Evolutionary conservation across 208 protist species (phyloP), one percentile per base, ranked within the genome.

Genomic region (Porcisia hertigi): DNA sequence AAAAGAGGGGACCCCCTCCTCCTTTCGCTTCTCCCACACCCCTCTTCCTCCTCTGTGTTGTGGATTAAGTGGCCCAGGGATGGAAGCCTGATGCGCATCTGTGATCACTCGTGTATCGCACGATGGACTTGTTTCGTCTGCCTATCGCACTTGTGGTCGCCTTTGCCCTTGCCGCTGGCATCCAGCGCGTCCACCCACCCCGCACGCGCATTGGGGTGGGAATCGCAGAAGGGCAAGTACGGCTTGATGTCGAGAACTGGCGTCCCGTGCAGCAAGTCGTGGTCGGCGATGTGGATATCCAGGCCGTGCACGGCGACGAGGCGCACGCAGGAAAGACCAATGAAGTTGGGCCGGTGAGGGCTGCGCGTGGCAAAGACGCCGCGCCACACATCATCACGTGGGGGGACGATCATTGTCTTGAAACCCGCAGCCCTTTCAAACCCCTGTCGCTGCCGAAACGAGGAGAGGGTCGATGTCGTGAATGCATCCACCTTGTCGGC

Each of bases 181-280:
- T 97, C 88, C 55, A 97, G 78, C 79, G 81, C 87, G 62, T 93
- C 82, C 30, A 98, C 92, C 93, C 93, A 97, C 3, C 93, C 92
- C 23, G 86, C 87, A 39, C 86, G 86, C 41, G 92, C 92, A 18
- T 92, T 62, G 0, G 92, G 89, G 78, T 96, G 89, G 12, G 91
- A 87, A 67, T 98, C 93, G 72, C 90, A 97, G 81, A 94, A 96
- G 9, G 92, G 91, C 41, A 98, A 72, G 67, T 99, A 99, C 5
- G 97, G 98, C 84, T 99, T 99, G 73, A 99, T 97, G 76, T 99
- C 98, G 30, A 99, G 84, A 65, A 99, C 93, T 9, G 98, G 97
- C 39, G 98, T 99, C 43, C 97, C 96, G 81, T 99, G 94, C 25
- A 99, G 87, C 18, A 99, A 83, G 73, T 99, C 98, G 72, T 98